These are phyloP conservation scores for Anisodus acutangulus DNA, from an alignment of 257 asterid species.

Conservation along the genomic window DNA sequence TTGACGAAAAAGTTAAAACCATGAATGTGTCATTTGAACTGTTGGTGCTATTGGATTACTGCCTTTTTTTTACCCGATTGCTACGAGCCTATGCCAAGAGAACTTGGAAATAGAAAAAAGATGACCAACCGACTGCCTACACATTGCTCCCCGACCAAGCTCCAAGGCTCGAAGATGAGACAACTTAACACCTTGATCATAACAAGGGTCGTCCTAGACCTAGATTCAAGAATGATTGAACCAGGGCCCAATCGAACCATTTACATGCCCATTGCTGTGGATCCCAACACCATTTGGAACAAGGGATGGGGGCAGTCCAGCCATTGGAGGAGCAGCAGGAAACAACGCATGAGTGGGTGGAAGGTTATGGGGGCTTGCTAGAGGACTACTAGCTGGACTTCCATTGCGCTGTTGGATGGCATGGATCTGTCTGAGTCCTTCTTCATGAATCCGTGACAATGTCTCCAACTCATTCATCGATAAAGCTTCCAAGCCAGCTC, in stretches of 20 bases:
- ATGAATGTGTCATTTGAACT: background rate
- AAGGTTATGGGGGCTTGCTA: constrained; percentile 63
- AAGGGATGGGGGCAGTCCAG: constrained; percentile 69
- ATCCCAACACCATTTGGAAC: constrained; percentile 69
- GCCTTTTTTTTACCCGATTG: constrained; percentile 33
- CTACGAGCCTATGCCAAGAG: constrained; percentile 43
- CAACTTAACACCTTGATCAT: constrained; percentile 26
- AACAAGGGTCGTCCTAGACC: constrained; percentile 28
- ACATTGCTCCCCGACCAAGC: constrained; percentile 19
- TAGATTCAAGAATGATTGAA: constrained; percentile 63
- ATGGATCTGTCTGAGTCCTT: constrained; percentile 90
- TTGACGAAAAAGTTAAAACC: constrained; percentile 13
- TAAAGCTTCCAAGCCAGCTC: constrained; percentile 85
- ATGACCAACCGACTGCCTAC: constrained; percentile 23
- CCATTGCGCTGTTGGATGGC: constrained; percentile 77
- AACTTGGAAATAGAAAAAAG: constrained; percentile 30
- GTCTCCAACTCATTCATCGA: constrained; percentile 96
- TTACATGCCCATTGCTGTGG: constrained; percentile 75
- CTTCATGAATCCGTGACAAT: constrained; percentile 85
- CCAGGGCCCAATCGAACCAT: constrained; percentile 77
- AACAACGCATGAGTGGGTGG: constrained; percentile 62
- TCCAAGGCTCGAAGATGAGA: constrained; percentile 6
- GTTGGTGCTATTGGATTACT: constrained; percentile 9
- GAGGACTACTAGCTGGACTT: constrained; percentile 64
- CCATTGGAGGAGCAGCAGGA: constrained; percentile 65